A percentile compares a stretch with the other conserved stretches of the same genome.
Evolutionary conservation across 208 protist species (phyloP).

Genomic region (Trypanosoma vivax): DNA sequence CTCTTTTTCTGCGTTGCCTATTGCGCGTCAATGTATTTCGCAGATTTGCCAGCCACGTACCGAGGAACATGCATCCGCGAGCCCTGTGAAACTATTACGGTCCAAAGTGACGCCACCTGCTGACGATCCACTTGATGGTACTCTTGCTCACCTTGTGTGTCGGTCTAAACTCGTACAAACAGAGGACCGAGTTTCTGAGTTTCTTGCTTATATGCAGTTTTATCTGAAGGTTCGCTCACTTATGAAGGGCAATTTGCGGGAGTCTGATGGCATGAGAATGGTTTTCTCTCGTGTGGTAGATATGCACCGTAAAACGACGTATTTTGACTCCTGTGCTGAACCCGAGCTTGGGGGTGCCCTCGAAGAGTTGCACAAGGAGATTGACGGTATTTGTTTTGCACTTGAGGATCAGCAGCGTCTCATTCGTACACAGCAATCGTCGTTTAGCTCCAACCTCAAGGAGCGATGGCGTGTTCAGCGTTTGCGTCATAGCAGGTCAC

Average conservation of each 20-base stretch:
- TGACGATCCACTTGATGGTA: not conserved
- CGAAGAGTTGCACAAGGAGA: slow-evolving; percentile 9
- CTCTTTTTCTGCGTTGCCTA: too few species aligned
- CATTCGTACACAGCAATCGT: slow-evolving; percentile 2
- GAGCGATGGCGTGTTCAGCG: not conserved
- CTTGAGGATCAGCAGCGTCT: slow-evolving; percentile 13
- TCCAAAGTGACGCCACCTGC: not conserved
- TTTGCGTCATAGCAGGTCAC: too few species aligned
- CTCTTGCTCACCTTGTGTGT: not conserved
- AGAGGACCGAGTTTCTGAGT: not conserved
- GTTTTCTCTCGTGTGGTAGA: not conserved
- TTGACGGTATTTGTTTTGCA: slow-evolving; percentile 13
- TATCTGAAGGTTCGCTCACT: not conserved
- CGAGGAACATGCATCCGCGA: too few species aligned
- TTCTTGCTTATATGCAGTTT: not conserved
- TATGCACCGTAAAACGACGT: slow-evolving; percentile 17
- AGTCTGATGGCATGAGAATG: not conserved
- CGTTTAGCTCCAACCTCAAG: not conserved
- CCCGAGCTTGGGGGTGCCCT: slow-evolving; percentile 14
- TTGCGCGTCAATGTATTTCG: too few species aligned
- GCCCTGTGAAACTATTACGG: too few species aligned
- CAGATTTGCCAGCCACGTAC: too few species aligned
- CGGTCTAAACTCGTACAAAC: slow-evolving; percentile 2
- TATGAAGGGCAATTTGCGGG: too few species aligned
- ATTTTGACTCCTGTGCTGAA: slow-evolving; percentile 25